Evolutionary conservation across 768 basidiomycete genomes (phyloP).

Genomic region (Galerina marginata): DNA sequence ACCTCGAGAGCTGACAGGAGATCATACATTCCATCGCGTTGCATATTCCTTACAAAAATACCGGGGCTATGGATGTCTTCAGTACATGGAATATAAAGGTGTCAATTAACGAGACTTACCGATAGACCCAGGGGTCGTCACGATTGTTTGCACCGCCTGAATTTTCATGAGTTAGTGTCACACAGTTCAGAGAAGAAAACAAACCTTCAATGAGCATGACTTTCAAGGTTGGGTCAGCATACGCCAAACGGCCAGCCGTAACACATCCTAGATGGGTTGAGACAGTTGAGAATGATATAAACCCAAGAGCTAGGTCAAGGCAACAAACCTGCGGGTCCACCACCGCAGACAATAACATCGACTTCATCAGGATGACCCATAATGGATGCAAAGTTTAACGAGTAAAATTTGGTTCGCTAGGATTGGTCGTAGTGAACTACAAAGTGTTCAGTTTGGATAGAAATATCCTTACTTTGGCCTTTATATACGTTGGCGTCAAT

Average conservation of each 20-base stretch:
- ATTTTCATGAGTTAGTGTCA: neutral
- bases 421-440: slow-evolving; percentile 3
- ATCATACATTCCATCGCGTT: slow-evolving; percentile 63
- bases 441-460: slow-evolving; percentile 14
- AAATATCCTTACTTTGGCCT: neutral
- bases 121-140: slow-evolving; percentile 78
- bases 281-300: neutral
- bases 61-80: slow-evolving; percentile 49
- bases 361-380: slow-evolving; percentile 73
- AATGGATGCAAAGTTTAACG: neutral
- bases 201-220: slow-evolving; percentile 78
- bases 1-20: neutral
- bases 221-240: slow-evolving; percentile 73
- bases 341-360: slow-evolving; percentile 73
- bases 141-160: slow-evolving; percentile 72
- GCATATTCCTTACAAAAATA: slow-evolving; percentile 76
- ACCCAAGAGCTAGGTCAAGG: neutral
- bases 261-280: slow-evolving; percentile 53
- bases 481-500: slow-evolving; percentile 22
- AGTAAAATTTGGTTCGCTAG: slow-evolving; percentile 8
- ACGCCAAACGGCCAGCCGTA: slow-evolving; percentile 71
- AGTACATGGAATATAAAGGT: neutral
- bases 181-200: slow-evolving; percentile 7
- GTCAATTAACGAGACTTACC: slow-evolving; percentile 32
- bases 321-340: slow-evolving; percentile 62